Evolutionary conservation across 371 early-diverging fungal species (phyloP), one percentile per base, ranked within the genome.

Genomic region (Circinella minor): DNA sequence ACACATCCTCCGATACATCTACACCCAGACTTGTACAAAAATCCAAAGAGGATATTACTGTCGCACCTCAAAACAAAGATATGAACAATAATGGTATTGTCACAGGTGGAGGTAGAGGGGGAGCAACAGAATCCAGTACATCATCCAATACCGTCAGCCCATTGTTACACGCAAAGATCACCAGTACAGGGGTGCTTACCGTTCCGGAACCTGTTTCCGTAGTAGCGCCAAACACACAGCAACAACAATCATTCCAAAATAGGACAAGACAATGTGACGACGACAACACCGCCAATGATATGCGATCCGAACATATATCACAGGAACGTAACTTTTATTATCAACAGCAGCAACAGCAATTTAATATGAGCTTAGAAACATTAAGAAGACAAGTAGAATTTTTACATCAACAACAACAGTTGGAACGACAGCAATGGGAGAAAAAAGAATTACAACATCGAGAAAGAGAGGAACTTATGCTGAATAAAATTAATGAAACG

Each of bases 351-450:
- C 59, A 49, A 10, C 15, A 13, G 27, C 57, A 10, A 27, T 57
- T 57, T 34, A 57, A 34, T 46, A 65, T 51, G 46, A 70, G 61
- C 20, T 65, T 70, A 9, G 70, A 70, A 15, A 51, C 65, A 11
- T 59, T 70, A 20, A 64, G 48, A 49, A 65, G 66, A 3, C 70
- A 70, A 49, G 49, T 70, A 17, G 70, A 70, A 11, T n/a, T 60
- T 47, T 55, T 70, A n/a, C 59, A 65, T 14, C 37, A 60, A 11
- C 70, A 70, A n/a, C 65, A 63, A 37, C 55, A 59, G 36, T 9
- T 64, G 9, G 70, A 70, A 59, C 62, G 61, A 4, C 65, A 34
- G 18, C 63, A 70, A 49, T 70, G 70, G 70, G 57, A 61, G 20
- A 15, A 43, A 27, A 55, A 65, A 10, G 70, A 70, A 64, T 36